These are phyloP conservation scores for Mayamaea pseudoterrestris DNA, from an alignment of 108 stramenopile species.

Conservation along the genomic window DNA sequence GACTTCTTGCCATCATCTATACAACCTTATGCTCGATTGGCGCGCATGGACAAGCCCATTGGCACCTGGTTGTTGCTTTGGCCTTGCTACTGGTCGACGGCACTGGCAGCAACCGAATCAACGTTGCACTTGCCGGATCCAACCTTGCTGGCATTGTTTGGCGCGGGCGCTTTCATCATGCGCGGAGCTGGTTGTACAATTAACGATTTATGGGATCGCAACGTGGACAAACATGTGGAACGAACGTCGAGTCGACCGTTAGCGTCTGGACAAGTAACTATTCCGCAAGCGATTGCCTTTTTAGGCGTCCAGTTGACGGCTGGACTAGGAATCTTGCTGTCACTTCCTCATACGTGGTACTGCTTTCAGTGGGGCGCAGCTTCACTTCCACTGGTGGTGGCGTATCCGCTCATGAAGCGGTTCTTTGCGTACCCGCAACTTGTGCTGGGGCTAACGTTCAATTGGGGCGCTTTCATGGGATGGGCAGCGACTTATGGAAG, in stretches of 20 bases:
- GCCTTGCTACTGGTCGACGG: conserved; percentile 75
- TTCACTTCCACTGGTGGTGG: conserved; percentile 81
- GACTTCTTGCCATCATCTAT: conserved; percentile 12
- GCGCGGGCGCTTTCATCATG: conserved; percentile 87
- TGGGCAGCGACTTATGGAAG: conserved; percentile 67
- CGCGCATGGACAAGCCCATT: conserved; percentile 78
- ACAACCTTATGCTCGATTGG: conserved; percentile 67
- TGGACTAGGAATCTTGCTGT: conserved; percentile 82
- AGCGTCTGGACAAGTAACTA: conserved; percentile 59
- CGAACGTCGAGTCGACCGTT: conserved; percentile 85
- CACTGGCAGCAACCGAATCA: conserved; percentile 34
- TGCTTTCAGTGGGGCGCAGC: conserved; percentile 76
- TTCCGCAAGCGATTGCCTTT: conserved; percentile 63
- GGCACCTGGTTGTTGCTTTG: conserved; percentile 78
- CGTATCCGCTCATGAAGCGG: conserved; percentile 95
- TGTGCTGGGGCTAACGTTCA: conserved; percentile 92
- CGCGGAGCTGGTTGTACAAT: conserved; percentile 95
- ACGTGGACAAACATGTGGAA: conserved; percentile 77
- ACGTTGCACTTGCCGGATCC: conserved; percentile 18
- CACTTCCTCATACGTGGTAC: conserved; percentile 60
- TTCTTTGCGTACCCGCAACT: conserved; percentile 89
- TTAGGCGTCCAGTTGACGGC: conserved; percentile 72
- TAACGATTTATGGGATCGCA: conserved; percentile 96
- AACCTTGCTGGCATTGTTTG: conserved; percentile 43
- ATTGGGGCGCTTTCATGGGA: conserved; percentile 97